Conservation (phyloP, 441 rosid genomes). For the Corymbia citriodora region DNA sequence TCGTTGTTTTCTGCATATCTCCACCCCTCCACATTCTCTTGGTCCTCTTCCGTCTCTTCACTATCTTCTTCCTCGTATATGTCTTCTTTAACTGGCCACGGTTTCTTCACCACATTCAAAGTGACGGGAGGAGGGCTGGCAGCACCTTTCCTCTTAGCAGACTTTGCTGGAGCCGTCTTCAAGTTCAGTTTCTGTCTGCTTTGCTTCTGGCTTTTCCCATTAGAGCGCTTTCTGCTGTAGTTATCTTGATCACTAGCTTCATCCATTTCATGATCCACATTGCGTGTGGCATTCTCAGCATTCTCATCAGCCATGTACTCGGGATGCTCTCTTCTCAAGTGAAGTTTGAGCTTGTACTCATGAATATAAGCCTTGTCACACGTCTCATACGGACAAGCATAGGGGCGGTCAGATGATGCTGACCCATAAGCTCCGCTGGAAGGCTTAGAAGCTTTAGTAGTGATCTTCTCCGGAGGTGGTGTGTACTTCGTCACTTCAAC, state of each 20-base stretch:
- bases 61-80: constrained; percentile 72
- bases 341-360: constrained; percentile 94
- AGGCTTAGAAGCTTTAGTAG: constrained; percentile 45
- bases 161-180: constrained; percentile 61
- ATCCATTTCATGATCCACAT: constrained; percentile 59
- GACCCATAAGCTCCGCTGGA: constrained; percentile 46
- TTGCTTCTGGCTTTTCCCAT: constrained; percentile 49
- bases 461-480: constrained; percentile 66
- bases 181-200: constrained; percentile 52
- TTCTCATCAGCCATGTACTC: constrained; percentile 64
- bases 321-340: constrained; percentile 84
- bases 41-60: constrained; percentile 83
- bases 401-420: constrained; percentile 76
- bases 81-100: constrained; percentile 58
- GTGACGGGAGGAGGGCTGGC: constrained; percentile 50
- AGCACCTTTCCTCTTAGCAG: constrained; percentile 41
- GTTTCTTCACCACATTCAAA: constrained; percentile 34
- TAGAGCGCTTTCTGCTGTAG: constrained; percentile 40
- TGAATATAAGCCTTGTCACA: constrained; percentile 93
- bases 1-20: constrained; percentile 65
- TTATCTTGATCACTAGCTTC: constrained; percentile 80
- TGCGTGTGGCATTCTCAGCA: constrained; percentile 22
- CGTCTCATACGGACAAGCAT: constrained; percentile 83
- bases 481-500: constrained; percentile 54
- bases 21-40: constrained; percentile 79